Percentiles rank a stretch among this genome's conserved stretches.
Evolutionary conservation across 192 early-diverging fungal genomes (phyloP).

Genomic region (Diversispora epigaea): DNA sequence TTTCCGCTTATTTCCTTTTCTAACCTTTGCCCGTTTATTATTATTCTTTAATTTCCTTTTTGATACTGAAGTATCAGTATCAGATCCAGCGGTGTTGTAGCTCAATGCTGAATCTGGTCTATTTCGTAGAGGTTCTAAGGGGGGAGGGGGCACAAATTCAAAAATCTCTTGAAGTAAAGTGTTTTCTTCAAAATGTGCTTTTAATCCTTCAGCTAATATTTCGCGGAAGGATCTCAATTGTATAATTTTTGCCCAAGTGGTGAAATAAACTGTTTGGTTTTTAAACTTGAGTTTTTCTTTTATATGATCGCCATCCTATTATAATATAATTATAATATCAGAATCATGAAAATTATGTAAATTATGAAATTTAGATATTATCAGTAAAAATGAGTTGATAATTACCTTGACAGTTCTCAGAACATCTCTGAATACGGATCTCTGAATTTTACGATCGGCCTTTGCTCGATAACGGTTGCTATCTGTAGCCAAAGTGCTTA

Average conservation of each 20-base stretch:
- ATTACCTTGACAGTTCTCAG: slow-evolving; percentile 55
- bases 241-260: slow-evolving; percentile 22
- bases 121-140: not conserved
- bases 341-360: not conserved
- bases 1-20: slow-evolving; percentile 9
- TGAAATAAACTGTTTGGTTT: slow-evolving; percentile 29
- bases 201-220: slow-evolving; percentile 18
- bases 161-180: slow-evolving; percentile 14
- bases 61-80: slow-evolving; percentile 13
- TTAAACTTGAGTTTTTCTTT: slow-evolving; percentile 18
- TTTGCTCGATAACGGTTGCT: slow-evolving; percentile 56
- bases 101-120: slow-evolving; percentile 22
- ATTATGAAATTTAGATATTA: not conserved
- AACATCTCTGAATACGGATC: slow-evolving; percentile 66
- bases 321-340: not conserved
- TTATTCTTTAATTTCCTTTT: slow-evolving; percentile 10
- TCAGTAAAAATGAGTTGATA: not conserved
- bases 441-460: slow-evolving; percentile 56
- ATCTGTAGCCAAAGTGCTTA: slow-evolving; percentile 58
- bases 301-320: slow-evolving; percentile 6
- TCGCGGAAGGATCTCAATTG: slow-evolving; percentile 18
- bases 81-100: slow-evolving; percentile 27
- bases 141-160: slow-evolving; percentile 7
- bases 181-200: slow-evolving; percentile 23
- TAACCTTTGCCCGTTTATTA: slow-evolving; percentile 4